phyloP scores from a whole-genome alignment of 2,329 filamentous ascomycete genomes.

The Xylariaceae sp. region DNA sequence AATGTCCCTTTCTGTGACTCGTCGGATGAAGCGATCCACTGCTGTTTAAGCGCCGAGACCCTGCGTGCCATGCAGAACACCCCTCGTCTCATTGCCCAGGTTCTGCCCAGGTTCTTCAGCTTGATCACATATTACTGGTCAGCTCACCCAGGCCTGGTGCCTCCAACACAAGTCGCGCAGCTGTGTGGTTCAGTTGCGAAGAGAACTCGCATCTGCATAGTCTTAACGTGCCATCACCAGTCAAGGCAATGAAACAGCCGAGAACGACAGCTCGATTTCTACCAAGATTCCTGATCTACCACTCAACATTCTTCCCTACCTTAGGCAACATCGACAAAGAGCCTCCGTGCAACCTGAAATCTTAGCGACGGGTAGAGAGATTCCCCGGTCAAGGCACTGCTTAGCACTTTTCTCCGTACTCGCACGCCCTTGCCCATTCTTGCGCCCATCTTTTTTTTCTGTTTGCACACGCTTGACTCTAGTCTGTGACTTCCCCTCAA shows the following conservation, averaged over 20 bases:
- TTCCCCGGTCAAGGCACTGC: constrained; percentile 1
- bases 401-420: background rate
- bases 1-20: constrained; percentile 44
- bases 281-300: constrained; percentile 13
- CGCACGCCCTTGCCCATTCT: background rate
- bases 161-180: constrained; percentile 46
- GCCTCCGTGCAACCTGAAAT: constrained; percentile 40
- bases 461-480: constrained; percentile 1
- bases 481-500: background rate
- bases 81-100: constrained; percentile 16
- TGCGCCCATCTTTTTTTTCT: background rate
- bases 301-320: constrained; percentile 22
- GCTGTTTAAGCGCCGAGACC: constrained; percentile 64
- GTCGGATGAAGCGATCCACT: constrained; percentile 52
- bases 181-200: constrained; percentile 39
- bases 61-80: constrained; percentile 56
- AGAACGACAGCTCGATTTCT: constrained; percentile 25
- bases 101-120: constrained; percentile 28
- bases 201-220: constrained; percentile 29
- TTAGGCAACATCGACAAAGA: constrained; percentile 35
- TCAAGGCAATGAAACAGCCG: constrained; percentile 16
- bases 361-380: constrained; percentile 13
- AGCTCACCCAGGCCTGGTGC: constrained; percentile 34
- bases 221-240: constrained; percentile 21
- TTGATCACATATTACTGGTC: constrained; percentile 38